Conservation (phyloP, 2,329 filamentous ascomycete species). For the Fonsecaea erecta region DNA sequence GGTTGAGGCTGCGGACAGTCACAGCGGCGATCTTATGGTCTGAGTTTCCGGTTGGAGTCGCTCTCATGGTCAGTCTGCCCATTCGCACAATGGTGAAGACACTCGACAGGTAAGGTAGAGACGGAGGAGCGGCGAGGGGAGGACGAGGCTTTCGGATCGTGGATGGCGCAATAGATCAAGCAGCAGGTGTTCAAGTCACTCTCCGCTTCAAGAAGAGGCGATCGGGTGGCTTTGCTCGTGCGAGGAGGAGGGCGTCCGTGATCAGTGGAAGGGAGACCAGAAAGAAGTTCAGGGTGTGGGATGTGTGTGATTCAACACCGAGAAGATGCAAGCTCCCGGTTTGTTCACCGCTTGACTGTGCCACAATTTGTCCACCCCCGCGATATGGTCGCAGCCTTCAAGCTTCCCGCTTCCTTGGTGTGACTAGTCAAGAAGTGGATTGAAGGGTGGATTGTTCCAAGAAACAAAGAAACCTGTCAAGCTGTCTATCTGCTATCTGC, state of each 20-base stretch:
- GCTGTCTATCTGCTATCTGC: too few relatives aligned
- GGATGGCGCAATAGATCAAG: background rate
- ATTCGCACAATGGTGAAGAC: background rate
- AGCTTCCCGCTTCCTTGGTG: slow-evolving; percentile 16
- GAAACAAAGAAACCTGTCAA: background rate
- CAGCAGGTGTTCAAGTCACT: slow-evolving; percentile 2
- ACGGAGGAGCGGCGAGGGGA: background rate
- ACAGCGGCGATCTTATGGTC: slow-evolving; percentile 18
- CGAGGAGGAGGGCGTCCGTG: background rate
- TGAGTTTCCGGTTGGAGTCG: slow-evolving; percentile 5
- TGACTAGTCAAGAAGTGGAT: slow-evolving; percentile 1
- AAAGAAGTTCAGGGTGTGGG: background rate
- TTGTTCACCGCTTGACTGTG: slow-evolving; percentile 21
- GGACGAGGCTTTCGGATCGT: slow-evolving; percentile 3
- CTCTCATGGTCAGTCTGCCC: slow-evolving; percentile 28
- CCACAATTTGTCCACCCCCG: slow-evolving; percentile 16
- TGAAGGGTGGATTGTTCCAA: background rate
- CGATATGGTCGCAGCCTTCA: slow-evolving; percentile 10
- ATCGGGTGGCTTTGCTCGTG: background rate
- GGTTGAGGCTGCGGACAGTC: slow-evolving; percentile 12
- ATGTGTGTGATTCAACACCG: slow-evolving; percentile 5
- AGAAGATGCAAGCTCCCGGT: slow-evolving; percentile 18
- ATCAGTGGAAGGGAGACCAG: background rate
- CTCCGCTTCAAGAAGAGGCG: background rate
- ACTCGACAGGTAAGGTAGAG: slow-evolving; percentile 5